Conservation (phyloP, 1,139 yeast genomes). For the Sugiyamaella castrensis region DNA sequence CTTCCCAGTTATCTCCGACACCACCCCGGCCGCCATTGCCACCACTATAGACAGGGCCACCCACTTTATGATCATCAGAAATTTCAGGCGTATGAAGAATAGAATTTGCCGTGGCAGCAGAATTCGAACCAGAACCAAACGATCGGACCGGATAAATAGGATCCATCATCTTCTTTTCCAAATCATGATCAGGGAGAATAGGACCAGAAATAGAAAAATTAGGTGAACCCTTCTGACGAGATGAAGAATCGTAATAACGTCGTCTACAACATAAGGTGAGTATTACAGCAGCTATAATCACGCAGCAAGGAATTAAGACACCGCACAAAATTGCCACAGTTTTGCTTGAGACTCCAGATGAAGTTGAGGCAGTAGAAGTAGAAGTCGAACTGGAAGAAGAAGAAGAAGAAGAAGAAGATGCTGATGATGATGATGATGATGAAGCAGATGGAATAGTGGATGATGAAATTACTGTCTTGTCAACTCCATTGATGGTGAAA, state of each 20-base stretch:
- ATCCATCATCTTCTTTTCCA: constrained; percentile 15
- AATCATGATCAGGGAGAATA: constrained; percentile 26
- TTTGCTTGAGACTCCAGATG: constrained; percentile 36
- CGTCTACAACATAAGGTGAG: constrained; percentile 59
- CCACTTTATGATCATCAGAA: constrained; percentile 14
- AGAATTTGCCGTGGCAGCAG: constrained; percentile 17
- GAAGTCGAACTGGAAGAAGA: constrained; percentile 30
- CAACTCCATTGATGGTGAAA: constrained; percentile 58
- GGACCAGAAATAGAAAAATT: constrained; percentile 29
- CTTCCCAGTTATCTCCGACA: constrained; percentile 28
- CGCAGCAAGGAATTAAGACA: constrained; percentile 68
- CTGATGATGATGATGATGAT: constrained; percentile 23
- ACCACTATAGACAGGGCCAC: constrained; percentile 10
- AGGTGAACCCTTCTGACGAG: constrained; percentile 9
- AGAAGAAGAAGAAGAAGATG: constrained; percentile 29
- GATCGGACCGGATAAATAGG: constrained; percentile 37
- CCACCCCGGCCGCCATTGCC: constrained; percentile 5
- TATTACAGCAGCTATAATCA: constrained; percentile 47
- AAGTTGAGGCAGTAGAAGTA: constrained; percentile 33
- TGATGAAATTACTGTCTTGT: constrained; percentile 20
- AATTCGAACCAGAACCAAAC: constrained; percentile 35
- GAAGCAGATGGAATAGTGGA: constrained; percentile 22
- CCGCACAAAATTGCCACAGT: constrained; percentile 83
- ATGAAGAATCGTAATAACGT: constrained; percentile 32
- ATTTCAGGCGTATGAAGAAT: constrained; percentile 16